A percentile compares a stretch with the other conserved stretches of the same genome.
phyloP scores from a whole-genome alignment of 768 basidiomycete species.

The Suillus subalutaceus region DNA sequence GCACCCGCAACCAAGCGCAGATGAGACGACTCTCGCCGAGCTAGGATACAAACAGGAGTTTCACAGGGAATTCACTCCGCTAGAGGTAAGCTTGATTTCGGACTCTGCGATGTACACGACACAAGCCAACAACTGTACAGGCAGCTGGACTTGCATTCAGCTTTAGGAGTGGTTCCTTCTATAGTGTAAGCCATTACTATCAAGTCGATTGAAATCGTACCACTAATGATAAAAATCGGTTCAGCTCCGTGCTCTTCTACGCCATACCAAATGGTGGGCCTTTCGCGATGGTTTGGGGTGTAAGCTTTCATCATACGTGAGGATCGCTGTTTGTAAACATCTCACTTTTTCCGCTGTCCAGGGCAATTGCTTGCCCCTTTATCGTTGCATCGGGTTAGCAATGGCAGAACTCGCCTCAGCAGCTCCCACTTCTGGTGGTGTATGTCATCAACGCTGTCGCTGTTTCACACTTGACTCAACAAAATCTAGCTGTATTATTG shows the following conservation, averaged over 20 bases:
- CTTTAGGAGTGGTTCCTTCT: not conserved
- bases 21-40: not conserved
- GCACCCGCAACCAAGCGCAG: not conserved
- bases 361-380: not conserved
- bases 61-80: not conserved
- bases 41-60: conserved; percentile 1
- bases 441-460: not conserved
- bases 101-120: not conserved
- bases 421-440: not conserved
- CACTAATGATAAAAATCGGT: not conserved
- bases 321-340: not conserved
- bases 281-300: not conserved
- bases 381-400: not conserved
- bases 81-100: not conserved
- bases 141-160: not conserved
- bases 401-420: not conserved
- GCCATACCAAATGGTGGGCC: not conserved
- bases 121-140: not conserved
- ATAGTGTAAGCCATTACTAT: not conserved
- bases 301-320: not conserved
- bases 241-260: not conserved
- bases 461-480: not conserved
- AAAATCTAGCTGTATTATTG: not conserved
- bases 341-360: not conserved
- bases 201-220: not conserved